Evolutionary conservation across 352 stramenopile species (phyloP).

Genomic region (Pelagophyceae sp.): DNA sequence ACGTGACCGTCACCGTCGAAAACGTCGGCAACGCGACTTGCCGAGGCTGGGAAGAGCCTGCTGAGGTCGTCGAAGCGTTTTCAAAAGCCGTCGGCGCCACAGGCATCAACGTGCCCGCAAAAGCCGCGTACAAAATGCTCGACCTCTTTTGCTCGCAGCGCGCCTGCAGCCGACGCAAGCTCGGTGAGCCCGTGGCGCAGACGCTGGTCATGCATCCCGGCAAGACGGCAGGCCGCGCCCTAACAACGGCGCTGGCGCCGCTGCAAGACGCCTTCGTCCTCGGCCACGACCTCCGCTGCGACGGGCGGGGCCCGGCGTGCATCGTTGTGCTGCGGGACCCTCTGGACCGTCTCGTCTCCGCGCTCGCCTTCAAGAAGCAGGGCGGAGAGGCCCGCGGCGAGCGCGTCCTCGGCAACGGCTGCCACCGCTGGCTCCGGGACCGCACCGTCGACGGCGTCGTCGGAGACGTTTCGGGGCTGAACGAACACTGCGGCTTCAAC

Average conservation of each 20-base stretch:
- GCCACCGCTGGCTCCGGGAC: not conserved
- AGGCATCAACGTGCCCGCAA: not conserved
- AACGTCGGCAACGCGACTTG: conserved; percentile 7
- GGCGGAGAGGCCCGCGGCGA: not conserved
- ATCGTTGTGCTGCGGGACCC: conserved; percentile 7
- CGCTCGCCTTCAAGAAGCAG: conserved; percentile 16
- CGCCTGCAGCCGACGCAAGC: not conserved
- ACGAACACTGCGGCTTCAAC: not conserved
- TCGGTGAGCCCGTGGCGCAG: not conserved
- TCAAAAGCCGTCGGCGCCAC: not conserved
- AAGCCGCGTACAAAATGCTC: not conserved
- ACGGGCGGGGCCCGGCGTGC: not conserved
- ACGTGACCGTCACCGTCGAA: not conserved
- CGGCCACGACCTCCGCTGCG: conserved; percentile 17
- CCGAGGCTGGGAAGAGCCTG: conserved; percentile 13
- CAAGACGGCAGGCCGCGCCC: conserved; percentile 13
- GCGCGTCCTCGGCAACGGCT: conserved; percentile 1
- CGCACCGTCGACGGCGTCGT: not conserved
- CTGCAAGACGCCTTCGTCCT: not conserved
- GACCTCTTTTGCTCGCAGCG: conserved; percentile 4
- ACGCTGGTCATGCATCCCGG: conserved; percentile 7
- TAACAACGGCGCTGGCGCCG: not conserved
- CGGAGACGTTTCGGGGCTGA: not conserved
- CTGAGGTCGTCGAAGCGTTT: conserved; percentile 10
- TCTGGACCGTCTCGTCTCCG: conserved; percentile 7